phyloP scores from a whole-genome alignment of 106 monocot genomes.

The Acorus gramineus region DNA sequence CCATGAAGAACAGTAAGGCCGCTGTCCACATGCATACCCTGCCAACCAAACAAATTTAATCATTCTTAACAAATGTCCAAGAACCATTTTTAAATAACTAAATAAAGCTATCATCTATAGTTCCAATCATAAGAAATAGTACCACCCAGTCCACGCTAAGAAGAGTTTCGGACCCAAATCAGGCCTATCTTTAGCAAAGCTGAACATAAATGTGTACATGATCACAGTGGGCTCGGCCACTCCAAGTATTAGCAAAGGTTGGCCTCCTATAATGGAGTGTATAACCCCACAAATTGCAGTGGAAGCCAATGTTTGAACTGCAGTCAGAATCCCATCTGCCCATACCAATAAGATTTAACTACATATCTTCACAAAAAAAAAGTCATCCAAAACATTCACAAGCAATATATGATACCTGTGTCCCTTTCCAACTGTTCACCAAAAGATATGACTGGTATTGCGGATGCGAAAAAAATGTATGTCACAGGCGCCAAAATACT shows the following conservation, averaged over 20 bases:
- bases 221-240: slow-evolving; percentile 85
- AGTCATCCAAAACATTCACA: neutral
- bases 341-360: neutral
- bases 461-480: slow-evolving; percentile 88
- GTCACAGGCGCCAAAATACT: slow-evolving; percentile 35
- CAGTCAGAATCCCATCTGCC: slow-evolving; percentile 63
- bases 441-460: slow-evolving; percentile 86
- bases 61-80: too few relatives aligned
- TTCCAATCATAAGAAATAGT: neutral
- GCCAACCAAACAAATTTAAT: neutral
- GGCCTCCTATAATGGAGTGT: slow-evolving; percentile 75
- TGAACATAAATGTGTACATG: slow-evolving; percentile 90
- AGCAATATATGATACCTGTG: slow-evolving; percentile 33
- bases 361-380: too few relatives aligned
- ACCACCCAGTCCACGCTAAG: slow-evolving; percentile 88
- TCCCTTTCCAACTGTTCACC: slow-evolving; percentile 76
- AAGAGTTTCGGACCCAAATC: slow-evolving; percentile 65
- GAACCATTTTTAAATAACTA: too few relatives aligned
- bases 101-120: neutral
- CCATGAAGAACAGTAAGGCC: slow-evolving; percentile 49
- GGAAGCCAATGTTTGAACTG: slow-evolving; percentile 78
- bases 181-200: slow-evolving; percentile 54
- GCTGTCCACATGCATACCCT: slow-evolving; percentile 94
- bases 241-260: slow-evolving; percentile 71
- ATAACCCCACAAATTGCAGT: slow-evolving; percentile 72